These are phyloP conservation scores for Coniochaeta ligniaria DNA, from an alignment of 2,329 filamentous ascomycete genomes.

Conservation along the genomic window DNA sequence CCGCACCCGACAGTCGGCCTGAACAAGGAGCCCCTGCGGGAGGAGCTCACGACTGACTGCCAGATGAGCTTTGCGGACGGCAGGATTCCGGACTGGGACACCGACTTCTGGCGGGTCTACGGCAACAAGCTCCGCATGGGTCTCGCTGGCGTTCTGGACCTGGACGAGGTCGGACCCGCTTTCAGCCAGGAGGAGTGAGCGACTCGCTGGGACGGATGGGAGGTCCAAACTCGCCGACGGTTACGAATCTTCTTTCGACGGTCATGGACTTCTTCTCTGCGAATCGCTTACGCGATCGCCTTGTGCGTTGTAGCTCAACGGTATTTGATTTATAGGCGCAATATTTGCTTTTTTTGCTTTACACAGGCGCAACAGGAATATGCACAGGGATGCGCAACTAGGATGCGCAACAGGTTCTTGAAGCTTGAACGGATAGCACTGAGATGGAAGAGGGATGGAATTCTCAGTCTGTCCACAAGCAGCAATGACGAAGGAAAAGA, in stretches of 20 bases:
- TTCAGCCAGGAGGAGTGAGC: not conserved
- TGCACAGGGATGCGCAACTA: not conserved
- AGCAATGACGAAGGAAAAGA: no score
- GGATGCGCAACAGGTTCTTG: not conserved
- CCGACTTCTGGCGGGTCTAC: slow-evolving; percentile 9
- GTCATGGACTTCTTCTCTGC: not conserved
- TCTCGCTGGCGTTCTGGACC: slow-evolving; percentile 7
- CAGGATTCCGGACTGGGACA: slow-evolving; percentile 11
- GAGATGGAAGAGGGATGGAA: not conserved
- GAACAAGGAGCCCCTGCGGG: not conserved
- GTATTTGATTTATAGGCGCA: not conserved
- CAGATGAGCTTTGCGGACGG: not conserved
- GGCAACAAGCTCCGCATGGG: slow-evolving; percentile 17
- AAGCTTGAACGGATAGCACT: not conserved
- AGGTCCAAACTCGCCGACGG: not conserved
- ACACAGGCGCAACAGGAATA: not conserved
- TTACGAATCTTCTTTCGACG: not conserved
- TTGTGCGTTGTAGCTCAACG: not conserved
- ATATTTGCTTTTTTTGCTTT: not conserved
- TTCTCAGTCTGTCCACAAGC: no score
- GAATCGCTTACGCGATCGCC: not conserved
- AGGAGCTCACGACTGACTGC: not conserved
- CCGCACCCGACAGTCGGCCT: not conserved
- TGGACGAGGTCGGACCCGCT: no score
- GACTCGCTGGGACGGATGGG: not conserved